Evolutionary conservation across 1,284 basidiomycete genomes (phyloP).

Genomic region (Ganoderma multipileum): DNA sequence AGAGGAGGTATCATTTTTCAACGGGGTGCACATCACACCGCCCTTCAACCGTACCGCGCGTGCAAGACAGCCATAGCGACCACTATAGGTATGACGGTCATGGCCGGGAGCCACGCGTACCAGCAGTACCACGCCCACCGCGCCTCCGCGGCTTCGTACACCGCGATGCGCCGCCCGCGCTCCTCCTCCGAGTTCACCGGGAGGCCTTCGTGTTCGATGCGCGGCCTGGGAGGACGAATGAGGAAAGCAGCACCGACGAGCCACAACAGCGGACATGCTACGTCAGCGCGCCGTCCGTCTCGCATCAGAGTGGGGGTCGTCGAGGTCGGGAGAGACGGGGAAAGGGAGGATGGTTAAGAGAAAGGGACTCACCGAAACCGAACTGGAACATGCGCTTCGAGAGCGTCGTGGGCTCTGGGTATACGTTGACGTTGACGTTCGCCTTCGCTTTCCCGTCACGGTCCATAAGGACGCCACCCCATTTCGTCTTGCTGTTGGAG

Average conservation of each 20-base stretch:
- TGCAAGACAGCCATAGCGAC: constrained; percentile 5
- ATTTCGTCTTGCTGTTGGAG: constrained; percentile 11
- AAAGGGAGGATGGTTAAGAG: neutral
- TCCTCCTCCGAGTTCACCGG: constrained; percentile 20
- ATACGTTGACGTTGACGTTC: neutral
- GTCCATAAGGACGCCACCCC: constrained; percentile 11
- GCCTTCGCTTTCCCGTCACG: neutral
- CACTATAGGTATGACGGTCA: constrained; percentile 11
- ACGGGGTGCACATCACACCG: neutral
- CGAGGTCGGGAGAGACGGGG: neutral
- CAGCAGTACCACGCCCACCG: constrained; percentile 25
- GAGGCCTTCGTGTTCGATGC: constrained; percentile 14
- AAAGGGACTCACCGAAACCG: constrained; percentile 25
- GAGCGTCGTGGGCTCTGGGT: constrained; percentile 23
- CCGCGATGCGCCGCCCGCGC: constrained; percentile 19
- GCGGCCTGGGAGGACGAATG: constrained; percentile 20
- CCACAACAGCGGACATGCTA: constrained; percentile 28
- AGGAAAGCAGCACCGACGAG: constrained; percentile 17
- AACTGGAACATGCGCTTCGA: constrained; percentile 23
- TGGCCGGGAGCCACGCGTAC: constrained; percentile 9
- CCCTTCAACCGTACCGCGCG: neutral
- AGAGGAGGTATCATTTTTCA: neutral
- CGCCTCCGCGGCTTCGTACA: constrained; percentile 20
- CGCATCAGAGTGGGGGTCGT: neutral
- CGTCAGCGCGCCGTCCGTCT: neutral